Evolutionary conservation across 768 basidiomycete species (phyloP).

Genomic region (Tylopilus plumbeoviolaceoides): DNA sequence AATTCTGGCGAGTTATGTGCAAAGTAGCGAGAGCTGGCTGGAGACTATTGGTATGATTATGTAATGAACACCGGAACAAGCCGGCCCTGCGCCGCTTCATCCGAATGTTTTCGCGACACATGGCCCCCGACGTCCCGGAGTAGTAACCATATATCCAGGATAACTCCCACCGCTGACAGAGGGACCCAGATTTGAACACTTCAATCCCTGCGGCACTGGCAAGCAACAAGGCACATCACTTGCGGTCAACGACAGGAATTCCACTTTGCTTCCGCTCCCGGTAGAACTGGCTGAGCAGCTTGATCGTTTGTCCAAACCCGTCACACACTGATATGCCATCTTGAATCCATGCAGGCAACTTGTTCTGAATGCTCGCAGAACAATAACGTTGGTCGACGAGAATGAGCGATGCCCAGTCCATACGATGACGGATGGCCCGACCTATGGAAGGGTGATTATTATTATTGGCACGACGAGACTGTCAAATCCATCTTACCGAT

Average conservation of each 20-base stretch:
- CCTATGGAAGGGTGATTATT: conserved; percentile 45
- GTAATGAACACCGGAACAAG: conserved; percentile 15
- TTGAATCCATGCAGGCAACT: conserved; percentile 92
- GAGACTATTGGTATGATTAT: conserved; percentile 8
- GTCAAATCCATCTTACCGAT: conserved; percentile 58
- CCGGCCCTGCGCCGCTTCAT: conserved; percentile 3
- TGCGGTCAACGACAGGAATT: no score
- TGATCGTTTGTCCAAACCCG: conserved; percentile 69
- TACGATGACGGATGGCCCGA: conserved; percentile 86
- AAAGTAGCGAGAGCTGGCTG: not conserved
- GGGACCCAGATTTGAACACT: not conserved
- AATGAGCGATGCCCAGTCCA: conserved; percentile 89
- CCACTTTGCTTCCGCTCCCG: conserved; percentile 43
- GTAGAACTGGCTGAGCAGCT: conserved; percentile 66
- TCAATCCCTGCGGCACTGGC: conserved; percentile 2
- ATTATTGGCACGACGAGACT: not conserved
- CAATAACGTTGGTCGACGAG: conserved; percentile 84
- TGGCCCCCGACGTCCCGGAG: not conserved
- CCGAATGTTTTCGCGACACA: not conserved
- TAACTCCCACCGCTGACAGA: conserved; percentile 1
- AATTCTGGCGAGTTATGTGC: not conserved
- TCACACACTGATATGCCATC: conserved; percentile 52
- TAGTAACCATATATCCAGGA: not conserved
- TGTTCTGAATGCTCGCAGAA: conserved; percentile 59
- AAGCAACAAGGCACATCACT: not conserved